These are phyloP conservation scores for Ceratonia siliqua DNA, from an alignment of 306 rosid species.

Conservation along the genomic window DNA sequence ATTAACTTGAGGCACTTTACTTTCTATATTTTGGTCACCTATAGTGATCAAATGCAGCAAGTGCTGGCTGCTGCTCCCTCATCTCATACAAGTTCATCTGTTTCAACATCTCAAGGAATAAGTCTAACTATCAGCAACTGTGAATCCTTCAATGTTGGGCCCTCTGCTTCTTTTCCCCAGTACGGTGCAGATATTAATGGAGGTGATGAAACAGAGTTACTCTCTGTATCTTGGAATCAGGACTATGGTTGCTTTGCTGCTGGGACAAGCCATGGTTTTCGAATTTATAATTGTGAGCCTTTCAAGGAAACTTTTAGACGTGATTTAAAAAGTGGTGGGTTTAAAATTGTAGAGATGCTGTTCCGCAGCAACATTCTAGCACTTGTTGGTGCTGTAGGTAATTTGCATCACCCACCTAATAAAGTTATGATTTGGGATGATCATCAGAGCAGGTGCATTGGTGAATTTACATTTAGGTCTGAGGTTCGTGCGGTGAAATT, in stretches of 20 bases:
- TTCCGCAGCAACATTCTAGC: conserved; percentile 88
- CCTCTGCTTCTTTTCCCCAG: conserved; percentile 52
- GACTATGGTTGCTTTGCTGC: conserved; percentile 87
- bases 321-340: conserved; percentile 80
- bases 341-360: conserved; percentile 91
- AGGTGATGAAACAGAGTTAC: conserved; percentile 52
- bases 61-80: conserved; percentile 38
- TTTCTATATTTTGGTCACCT: conserved; percentile 26
- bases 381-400: conserved; percentile 81
- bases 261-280: conserved; percentile 87
- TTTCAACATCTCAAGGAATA: conserved; percentile 56
- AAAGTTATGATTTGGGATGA: conserved; percentile 98
- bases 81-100: conserved; percentile 51
- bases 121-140: conserved; percentile 42
- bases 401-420: conserved; percentile 78
- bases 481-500: conserved; percentile 84
- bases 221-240: conserved; percentile 87
- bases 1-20: conserved; percentile 32
- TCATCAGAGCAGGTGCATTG: conserved; percentile 80
- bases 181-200: conserved; percentile 48
- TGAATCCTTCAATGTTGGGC: conserved; percentile 54
- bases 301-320: conserved; percentile 89
- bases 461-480: conserved; percentile 85
- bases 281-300: conserved; percentile 84
- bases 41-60: conserved; percentile 40